These are phyloP conservation scores for Macadamia integrifolia DNA, from an alignment of 164 flowering plant genomes.

Conservation along the genomic window DNA sequence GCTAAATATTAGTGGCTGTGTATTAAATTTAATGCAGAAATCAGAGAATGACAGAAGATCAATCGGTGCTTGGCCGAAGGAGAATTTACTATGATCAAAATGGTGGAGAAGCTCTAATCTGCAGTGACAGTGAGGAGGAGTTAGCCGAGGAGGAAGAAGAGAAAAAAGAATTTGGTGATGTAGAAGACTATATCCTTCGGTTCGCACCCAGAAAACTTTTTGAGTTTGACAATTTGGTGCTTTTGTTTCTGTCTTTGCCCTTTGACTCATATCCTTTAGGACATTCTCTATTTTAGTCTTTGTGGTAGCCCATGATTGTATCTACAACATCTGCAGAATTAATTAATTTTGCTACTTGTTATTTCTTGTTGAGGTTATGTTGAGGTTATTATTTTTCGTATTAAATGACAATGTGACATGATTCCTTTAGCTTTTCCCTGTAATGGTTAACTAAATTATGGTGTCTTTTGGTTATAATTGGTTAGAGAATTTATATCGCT, in stretches of 20 bases:
- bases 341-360: not conserved
- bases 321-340: not conserved
- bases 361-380: not conserved
- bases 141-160: constrained; percentile 78
- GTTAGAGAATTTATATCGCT: no score
- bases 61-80: constrained; percentile 92
- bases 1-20: constrained; percentile 1
- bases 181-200: constrained; percentile 88
- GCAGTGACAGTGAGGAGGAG: constrained; percentile 99
- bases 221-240: not conserved
- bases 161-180: constrained; percentile 60
- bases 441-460: not conserved
- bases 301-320: not conserved
- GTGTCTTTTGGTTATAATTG: no score
- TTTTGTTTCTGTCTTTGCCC: no score
- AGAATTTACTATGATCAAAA: constrained; percentile 94
- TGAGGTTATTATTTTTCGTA: not conserved
- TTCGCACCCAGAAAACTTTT: constrained; percentile 37
- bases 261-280: not conserved
- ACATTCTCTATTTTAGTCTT: not conserved
- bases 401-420: no score
- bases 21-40: constrained; percentile 50
- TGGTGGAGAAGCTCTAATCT: constrained; percentile 97
- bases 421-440: not conserved
- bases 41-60: constrained; percentile 98